These are phyloP conservation scores for Lipomyces oligophaga DNA, from an alignment of 805 yeast genomes.

Conservation along the genomic window DNA sequence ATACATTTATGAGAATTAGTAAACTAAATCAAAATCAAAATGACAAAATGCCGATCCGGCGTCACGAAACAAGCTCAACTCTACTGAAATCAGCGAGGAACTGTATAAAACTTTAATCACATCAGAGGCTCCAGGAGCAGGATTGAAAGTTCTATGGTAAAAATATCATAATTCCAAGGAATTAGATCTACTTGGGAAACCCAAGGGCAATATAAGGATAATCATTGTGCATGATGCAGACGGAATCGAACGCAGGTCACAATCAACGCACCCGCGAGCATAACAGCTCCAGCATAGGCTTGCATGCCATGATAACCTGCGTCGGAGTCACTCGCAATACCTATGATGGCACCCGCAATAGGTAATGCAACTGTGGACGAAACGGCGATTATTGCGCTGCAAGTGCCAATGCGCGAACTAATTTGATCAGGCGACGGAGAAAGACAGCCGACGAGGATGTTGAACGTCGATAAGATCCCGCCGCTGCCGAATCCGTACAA, in stretches of 20 bases:
- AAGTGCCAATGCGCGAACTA: slow-evolving; percentile 54
- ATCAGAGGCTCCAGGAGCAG: too few relatives aligned
- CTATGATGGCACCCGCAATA: slow-evolving; percentile 33
- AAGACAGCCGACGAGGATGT: slow-evolving; percentile 34
- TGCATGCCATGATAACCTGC: slow-evolving; percentile 14
- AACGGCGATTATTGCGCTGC: slow-evolving; percentile 54
- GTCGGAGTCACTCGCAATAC: slow-evolving; percentile 1
- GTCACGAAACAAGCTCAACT: too few relatives aligned
- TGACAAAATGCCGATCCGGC: too few relatives aligned
- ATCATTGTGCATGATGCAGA: not conserved
- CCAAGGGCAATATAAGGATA: not conserved
- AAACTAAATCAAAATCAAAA: too few relatives aligned
- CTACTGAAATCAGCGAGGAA: too few relatives aligned
- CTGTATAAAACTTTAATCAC: too few relatives aligned
- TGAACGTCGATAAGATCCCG: slow-evolving; percentile 36
- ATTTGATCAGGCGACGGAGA: slow-evolving; percentile 33
- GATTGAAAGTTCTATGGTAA: too few relatives aligned
- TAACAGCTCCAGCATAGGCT: slow-evolving; percentile 20
- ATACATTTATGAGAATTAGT: too few relatives aligned
- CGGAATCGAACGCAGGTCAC: slow-evolving; percentile 1
- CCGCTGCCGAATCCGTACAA: slow-evolving; percentile 38
- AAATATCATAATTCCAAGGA: too few relatives aligned
- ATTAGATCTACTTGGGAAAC: not conserved
- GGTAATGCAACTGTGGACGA: slow-evolving; percentile 39
- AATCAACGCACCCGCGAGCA: slow-evolving; percentile 21